Evolutionary conservation across 805 yeast species (phyloP), one percentile per base, ranked within the genome.

Genomic region (Debaryomyces maramus): DNA sequence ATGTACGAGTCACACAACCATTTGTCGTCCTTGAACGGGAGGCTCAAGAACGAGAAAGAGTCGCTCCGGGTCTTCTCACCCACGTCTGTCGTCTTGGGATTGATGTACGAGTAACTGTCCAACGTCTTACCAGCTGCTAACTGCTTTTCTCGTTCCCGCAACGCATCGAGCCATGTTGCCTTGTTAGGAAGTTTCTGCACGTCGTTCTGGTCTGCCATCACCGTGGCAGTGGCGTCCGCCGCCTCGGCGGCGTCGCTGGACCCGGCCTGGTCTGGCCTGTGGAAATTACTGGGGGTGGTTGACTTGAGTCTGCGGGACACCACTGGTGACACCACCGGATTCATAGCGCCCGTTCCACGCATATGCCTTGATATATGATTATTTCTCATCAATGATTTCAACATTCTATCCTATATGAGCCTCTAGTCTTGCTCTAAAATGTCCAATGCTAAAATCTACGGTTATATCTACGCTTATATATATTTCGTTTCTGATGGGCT

Each of bases 101-200:
- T 78, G 40, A 80, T 79, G 61, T 85, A 83, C 10, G 88, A 78
- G 58, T 75, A 80, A 27, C 87, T 78, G 58, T 84, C 88, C 52
- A 82, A 71, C 22, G 79, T 70, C 50, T 80, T 79, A n/a, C 95
- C 93, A 44, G 83, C 87, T 17, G 78, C 80, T 55, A 77, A 61
- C 53, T 85, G 86, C 54, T 78, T 74, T 50, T 81, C 77, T 38
- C 89, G 74, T 51, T 88, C 93, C 11, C 77, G 75, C 44, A 89
- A 67, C 0, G 97, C 96, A 39, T 81, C 88, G 55, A 88, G 65
- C 97, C 97, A 90, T 3, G 97, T 87, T 28, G 84, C 88, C 40
- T 63, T 63, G 43, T 68, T 67, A 13, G 67, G 65, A 37, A 52
- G 32, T 31, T 57, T 71, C 41, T 70, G 74, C 45, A 71, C 69